Base-by-base conservation (phyloP, 1,284 basidiomycete species). In the Sporisorium sorghi region DNA sequence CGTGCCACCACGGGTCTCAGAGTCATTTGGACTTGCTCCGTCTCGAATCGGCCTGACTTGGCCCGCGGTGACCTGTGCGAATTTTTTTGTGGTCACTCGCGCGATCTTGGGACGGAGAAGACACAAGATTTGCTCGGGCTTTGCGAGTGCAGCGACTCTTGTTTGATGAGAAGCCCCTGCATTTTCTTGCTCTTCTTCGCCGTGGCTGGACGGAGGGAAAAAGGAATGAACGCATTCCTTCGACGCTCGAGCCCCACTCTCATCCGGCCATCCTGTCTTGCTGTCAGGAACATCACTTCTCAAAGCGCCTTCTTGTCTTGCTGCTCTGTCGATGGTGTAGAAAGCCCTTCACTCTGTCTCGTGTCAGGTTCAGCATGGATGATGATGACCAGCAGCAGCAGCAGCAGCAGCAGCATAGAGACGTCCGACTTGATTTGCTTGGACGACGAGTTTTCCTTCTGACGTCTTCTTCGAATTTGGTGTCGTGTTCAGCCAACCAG, bases 401-500 rank as follows among this genome's bases (percentile, higher is more conserved):
- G 21, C 15, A n/a, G n/a, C n/a, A n/a, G n/a, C n/a, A n/a, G n/a
- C n/a, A n/a, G n/a, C n/a, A n/a, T n/a, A n/a, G n/a, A n/a, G n/a
- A n/a, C n/a, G n/a, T n/a, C n/a, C n/a, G n/a, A n/a, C n/a, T n/a
- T n/a, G n/a, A n/a, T n/a, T n/a, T n/a, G n/a, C n/a, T n/a, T n/a
- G n/a, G n/a, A n/a, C n/a, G n/a, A n/a, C n/a, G n/a, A n/a, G 5
- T 32, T 23, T 32, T 48, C 19, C 14, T 49, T 49, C 46, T 47
- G 46, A 47, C 46, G 46, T 47, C 46, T 26, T 46, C 21, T 47
- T 47, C 28, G 46, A 47, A 47, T 32, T 47, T 32, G n/a, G 47
- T 23, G 32, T 33, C 28, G 30, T 49, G 47, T 35, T 21, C 15
- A 49, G 26, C 47, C 47, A 49, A 49, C 47, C 47, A 49, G 47